These are phyloP conservation scores for Candolleomyces efflorescens DNA, from an alignment of 768 basidiomycete genomes.

Conservation along the genomic window DNA sequence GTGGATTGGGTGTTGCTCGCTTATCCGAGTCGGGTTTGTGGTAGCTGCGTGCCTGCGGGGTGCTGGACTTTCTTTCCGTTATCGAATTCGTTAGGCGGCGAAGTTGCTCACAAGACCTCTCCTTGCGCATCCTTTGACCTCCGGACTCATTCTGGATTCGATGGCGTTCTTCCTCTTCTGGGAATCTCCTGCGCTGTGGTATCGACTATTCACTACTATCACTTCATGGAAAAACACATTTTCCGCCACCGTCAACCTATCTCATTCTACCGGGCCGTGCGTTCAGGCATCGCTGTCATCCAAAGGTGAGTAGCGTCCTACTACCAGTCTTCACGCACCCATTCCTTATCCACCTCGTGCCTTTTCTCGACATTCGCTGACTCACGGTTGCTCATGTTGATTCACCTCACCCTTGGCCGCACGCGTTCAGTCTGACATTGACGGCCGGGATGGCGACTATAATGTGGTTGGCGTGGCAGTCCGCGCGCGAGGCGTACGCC, in stretches of 20 bases:
- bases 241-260: not conserved
- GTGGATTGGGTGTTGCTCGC: no score
- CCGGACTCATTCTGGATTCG: not conserved
- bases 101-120: not conserved
- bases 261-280: conserved; percentile 19
- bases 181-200: not conserved
- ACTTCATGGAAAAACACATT: no score
- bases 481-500: conserved; percentile 31
- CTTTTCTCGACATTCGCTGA: not conserved
- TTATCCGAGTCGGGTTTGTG: no score
- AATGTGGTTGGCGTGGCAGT: conserved; percentile 51
- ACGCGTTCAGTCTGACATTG: conserved; percentile 33
- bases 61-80: not conserved
- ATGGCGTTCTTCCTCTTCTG: not conserved
- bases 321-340: not conserved
- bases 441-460: conserved; percentile 45
- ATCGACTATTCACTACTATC: no score
- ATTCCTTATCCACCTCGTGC: not conserved
- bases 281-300: conserved; percentile 36
- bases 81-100: not conserved
- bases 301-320: conserved; percentile 40
- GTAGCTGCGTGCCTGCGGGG: no score
- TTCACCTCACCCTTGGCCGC: conserved; percentile 2
- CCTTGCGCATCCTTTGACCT: not conserved
- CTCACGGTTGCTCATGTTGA: conserved; percentile 1